These are phyloP conservation scores for Quercus parvula DNA, from an alignment of 306 rosid species.

Conservation along the genomic window DNA sequence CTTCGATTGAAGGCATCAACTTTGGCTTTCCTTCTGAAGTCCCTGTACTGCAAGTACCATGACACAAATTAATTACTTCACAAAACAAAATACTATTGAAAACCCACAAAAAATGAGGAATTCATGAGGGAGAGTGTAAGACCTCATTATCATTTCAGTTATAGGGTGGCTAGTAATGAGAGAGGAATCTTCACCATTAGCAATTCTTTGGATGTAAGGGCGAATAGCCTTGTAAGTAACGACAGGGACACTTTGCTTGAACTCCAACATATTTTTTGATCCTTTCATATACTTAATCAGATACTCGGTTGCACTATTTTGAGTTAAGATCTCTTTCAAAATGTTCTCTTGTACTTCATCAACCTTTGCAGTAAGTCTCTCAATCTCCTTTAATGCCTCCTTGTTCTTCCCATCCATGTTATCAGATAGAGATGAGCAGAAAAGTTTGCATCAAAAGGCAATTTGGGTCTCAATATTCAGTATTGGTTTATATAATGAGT, in stretches of 20 bases:
- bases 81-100: background rate
- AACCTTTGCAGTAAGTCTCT: constrained; percentile 62
- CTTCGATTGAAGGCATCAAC: constrained; percentile 71
- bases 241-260: constrained; percentile 58
- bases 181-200: constrained; percentile 79
- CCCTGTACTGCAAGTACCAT: constrained; percentile 70
- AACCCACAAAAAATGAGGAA: background rate
- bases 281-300: constrained; percentile 53
- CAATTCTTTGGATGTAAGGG: constrained; percentile 68
- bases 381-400: constrained; percentile 80
- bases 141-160: constrained; percentile 90
- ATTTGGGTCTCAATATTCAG: background rate
- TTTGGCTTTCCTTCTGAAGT: constrained; percentile 89
- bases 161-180: constrained; percentile 71
- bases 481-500: constrained; percentile 28
- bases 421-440: background rate
- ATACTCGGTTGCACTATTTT: constrained; percentile 64
- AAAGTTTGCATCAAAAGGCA: constrained; percentile 31
- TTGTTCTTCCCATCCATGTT: constrained; percentile 69
- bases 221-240: constrained; percentile 44
- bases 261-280: constrained; percentile 31
- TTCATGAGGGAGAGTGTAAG: background rate
- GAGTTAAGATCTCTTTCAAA: constrained; percentile 57
- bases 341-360: constrained; percentile 62
- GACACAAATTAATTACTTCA: background rate